Evolutionary conservation across 2,329 filamentous ascomycete genomes (phyloP).

Genomic region (Trichoderma sp.): DNA sequence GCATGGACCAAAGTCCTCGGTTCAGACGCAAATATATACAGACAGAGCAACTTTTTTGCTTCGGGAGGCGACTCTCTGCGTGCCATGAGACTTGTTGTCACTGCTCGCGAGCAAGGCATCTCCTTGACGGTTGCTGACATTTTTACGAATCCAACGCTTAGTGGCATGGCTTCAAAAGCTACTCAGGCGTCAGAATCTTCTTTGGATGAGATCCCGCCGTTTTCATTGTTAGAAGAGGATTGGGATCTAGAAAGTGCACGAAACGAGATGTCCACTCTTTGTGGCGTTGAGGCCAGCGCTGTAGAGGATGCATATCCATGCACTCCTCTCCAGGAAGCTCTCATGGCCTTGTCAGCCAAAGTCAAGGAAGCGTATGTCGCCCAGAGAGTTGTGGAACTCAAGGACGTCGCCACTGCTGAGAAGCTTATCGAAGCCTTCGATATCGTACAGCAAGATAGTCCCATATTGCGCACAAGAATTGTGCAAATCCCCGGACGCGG

Average conservation of each 20-base stretch:
- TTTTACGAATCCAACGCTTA: conserved; percentile 45
- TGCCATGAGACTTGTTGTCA: conserved; percentile 51
- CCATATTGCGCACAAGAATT: conserved; percentile 50
- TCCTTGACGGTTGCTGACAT: conserved; percentile 45
- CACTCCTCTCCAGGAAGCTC: conserved; percentile 53
- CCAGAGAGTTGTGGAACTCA: conserved; percentile 46
- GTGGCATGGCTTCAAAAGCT: conserved; percentile 39
- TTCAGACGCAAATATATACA: conserved; percentile 34
- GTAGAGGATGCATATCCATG: conserved; percentile 55
- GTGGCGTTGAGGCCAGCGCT: conserved; percentile 39
- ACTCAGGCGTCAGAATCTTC: conserved; percentile 25
- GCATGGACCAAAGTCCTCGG: conserved; percentile 42
- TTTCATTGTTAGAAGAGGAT: conserved; percentile 39
- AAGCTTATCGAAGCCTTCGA: conserved; percentile 45
- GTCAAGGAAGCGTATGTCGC: conserved; percentile 52
- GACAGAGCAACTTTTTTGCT: conserved; percentile 46
- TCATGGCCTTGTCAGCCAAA: conserved; percentile 53
- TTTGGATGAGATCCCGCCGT: conserved; percentile 33
- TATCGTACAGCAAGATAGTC: conserved; percentile 35
- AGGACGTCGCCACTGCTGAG: conserved; percentile 35
- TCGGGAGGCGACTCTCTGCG: conserved; percentile 51
- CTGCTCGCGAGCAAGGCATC: conserved; percentile 40
- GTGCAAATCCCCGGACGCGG: conserved; percentile 45
- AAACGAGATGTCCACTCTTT: conserved; percentile 41
- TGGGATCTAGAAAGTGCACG: conserved; percentile 37